Base-by-base conservation (phyloP, 352 stramenopile genomes). In the Lagenidium giganteum region DNA sequence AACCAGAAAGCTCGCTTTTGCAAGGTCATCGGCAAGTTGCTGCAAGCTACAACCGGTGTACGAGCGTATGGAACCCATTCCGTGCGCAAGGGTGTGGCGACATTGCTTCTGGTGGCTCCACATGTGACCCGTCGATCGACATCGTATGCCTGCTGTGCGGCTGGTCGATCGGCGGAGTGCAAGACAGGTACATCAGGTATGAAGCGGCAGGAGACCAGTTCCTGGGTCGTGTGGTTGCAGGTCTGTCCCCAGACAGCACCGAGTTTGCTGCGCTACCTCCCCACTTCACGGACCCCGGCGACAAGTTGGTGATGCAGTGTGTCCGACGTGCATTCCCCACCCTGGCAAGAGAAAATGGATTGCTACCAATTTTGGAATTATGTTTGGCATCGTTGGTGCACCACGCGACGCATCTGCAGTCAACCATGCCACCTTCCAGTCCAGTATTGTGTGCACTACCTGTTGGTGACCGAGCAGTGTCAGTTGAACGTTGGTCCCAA, bases 111-210 rank as follows among this genome's bases (percentile, higher is more conserved):
- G 43, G 35, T 47, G 51, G n/a, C 4, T 46, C 30, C 17, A 54
- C 42, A 24, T 16, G 37, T 18, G 36, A 36, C 0, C 51, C 42
- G 21, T 59, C 51, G 3, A 54, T 54, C 8, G 28, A 41, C 3
- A 44, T 22, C 37, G 43, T 48, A 1, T 54, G 39, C 32, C 23
- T 57, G n/a, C 31, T 41, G 12, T 51, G 42, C 34, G 50, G 50
- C 1, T 42, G 34, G 36, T 30, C 40, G 12, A 8, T 47, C 21
- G 34, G 37, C 25, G 33, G 30, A 5, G 16, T 30, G 5, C 20
- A 38, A 24, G 7, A 29, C 7, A 11, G 36, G 1, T 33, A 33
- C 9, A 28, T 47, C 25, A 24, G 38, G 11, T 45, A 34, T 12
- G 38, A 45, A 12, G 24, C 27, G 53, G 31, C 41, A 23, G 32